Percentiles rank a stretch among this genome's conserved stretches.
These are phyloP conservation scores for Magnusiomyces fungicola DNA, from an alignment of 1,139 yeast species.

Conservation along the genomic window DNA sequence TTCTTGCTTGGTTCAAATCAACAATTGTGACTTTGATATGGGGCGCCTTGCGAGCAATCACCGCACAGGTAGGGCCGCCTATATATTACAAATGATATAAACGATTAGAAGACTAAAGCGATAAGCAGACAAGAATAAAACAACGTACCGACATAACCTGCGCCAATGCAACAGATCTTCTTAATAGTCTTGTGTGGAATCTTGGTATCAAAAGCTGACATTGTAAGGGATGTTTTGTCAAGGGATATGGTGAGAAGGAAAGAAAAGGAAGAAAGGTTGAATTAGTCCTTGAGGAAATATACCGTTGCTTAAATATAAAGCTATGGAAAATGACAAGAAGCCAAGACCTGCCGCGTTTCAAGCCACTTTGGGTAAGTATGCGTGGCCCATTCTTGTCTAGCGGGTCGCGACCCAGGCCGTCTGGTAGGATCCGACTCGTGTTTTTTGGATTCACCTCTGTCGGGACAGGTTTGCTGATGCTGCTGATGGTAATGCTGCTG, in stretches of 20 bases:
- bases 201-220: no score
- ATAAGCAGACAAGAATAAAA: background rate
- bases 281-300: background rate
- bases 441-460: no score
- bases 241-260: background rate
- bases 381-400: no score
- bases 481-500: no score
- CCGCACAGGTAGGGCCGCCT: constrained; percentile 27
- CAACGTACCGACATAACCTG: constrained; percentile 26
- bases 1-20: constrained; percentile 25
- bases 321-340: background rate
- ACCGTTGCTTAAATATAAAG: background rate
- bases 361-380: no score
- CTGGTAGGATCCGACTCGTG: no score
- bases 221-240: no score
- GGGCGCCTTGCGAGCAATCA: constrained; percentile 24
- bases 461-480: no score
- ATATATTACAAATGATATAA: background rate
- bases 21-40: constrained; percentile 26
- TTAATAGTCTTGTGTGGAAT: constrained; percentile 9
- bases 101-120: background rate
- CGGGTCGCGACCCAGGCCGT: no score
- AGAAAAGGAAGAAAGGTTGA: background rate
- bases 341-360: background rate
- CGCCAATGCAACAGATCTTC: constrained; percentile 26